Evolutionary conservation across 768 basidiomycete species (phyloP), one percentile per base, ranked within the genome.

Genomic region (Russula virescens): DNA sequence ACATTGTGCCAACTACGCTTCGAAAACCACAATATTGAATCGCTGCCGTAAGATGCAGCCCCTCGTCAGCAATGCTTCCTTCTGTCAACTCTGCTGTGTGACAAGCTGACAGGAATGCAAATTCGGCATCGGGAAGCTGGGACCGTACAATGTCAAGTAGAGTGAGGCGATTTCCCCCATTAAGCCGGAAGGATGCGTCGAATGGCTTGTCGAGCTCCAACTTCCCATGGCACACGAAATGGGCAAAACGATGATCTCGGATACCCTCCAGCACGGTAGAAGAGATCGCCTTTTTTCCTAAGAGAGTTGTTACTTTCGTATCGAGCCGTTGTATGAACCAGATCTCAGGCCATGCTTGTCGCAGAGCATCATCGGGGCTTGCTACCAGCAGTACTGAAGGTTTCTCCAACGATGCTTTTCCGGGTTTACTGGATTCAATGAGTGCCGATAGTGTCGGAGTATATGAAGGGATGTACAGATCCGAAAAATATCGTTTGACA

Each of bases 21-120:
- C 48, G 55, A 34, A 56, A 62, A 6, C 53, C 53, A n/a, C 55
- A 55, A 19, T 61, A 49, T 25, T 64, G 63, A 48, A 66, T 51
- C 3, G 58, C 66, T 9, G 63, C 63, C 0, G 63, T 58, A 26
- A 64, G 66, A 31, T 61, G 58, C 6, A 64, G 45, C 3, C 31
- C 25, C 26, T 66, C 65, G 5, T 64, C 63, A 5, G 54, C 34
- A 9, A 55, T 34, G 18, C 34, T 50, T 1, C 52, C 42, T 3
- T 56, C 48, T 26, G 38, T 53, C 58, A 25, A 7, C 52, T 38
- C 38, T 38, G 38, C 38, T 11, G 38, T 38, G 38, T 38, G 38
- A 14, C 38, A 38, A 38, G 38, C 38, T 9, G 38, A 38, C 6
- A 38, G 38, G 38, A 38, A 38, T 9, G 38, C 38, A 14, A 38